Percentiles rank a stretch among this genome's conserved stretches.
phyloP scores from a whole-genome alignment of 306 rosid species.

The Myrica gale region DNA sequence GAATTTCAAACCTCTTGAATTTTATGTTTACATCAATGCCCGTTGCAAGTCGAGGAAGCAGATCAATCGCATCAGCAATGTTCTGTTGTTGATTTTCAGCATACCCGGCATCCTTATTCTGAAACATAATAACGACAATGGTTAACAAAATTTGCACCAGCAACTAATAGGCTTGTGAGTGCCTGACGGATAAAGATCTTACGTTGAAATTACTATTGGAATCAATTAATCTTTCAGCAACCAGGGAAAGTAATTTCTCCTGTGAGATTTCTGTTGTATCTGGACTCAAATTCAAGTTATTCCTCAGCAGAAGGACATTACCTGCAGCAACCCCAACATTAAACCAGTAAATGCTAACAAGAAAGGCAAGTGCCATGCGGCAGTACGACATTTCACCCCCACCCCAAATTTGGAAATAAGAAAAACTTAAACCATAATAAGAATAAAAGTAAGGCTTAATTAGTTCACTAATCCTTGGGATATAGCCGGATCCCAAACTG shows the following conservation, averaged over 20 bases:
- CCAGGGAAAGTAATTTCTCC: slow-evolving; percentile 86
- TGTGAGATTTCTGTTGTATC: slow-evolving; percentile 87
- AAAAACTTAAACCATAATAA: not conserved
- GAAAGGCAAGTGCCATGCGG: not conserved
- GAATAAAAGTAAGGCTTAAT: no score
- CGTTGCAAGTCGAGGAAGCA: slow-evolving; percentile 94
- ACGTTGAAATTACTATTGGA: slow-evolving; percentile 81
- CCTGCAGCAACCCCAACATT: slow-evolving; percentile 53
- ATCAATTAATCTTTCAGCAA: slow-evolving; percentile 87
- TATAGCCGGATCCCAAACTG: no score
- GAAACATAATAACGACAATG: slow-evolving; percentile 24
- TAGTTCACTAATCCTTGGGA: no score
- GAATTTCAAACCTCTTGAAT: slow-evolving; percentile 63
- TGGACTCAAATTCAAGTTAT: slow-evolving; percentile 71
- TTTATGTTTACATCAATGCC: slow-evolving; percentile 98
- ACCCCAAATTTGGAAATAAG: not conserved
- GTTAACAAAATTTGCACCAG: slow-evolving; percentile 21
- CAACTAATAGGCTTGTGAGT: slow-evolving; percentile 17
- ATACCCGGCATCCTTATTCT: slow-evolving; percentile 90
- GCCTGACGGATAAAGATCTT: slow-evolving; percentile 25
- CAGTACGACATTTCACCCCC: not conserved
- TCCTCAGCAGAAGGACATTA: slow-evolving; percentile 78
- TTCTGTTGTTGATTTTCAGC: slow-evolving; percentile 89
- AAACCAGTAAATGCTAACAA: not conserved
- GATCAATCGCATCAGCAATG: slow-evolving; percentile 96